These are phyloP conservation scores for Syzygium malaccense DNA, from an alignment of 441 rosid species.

Conservation along the genomic window DNA sequence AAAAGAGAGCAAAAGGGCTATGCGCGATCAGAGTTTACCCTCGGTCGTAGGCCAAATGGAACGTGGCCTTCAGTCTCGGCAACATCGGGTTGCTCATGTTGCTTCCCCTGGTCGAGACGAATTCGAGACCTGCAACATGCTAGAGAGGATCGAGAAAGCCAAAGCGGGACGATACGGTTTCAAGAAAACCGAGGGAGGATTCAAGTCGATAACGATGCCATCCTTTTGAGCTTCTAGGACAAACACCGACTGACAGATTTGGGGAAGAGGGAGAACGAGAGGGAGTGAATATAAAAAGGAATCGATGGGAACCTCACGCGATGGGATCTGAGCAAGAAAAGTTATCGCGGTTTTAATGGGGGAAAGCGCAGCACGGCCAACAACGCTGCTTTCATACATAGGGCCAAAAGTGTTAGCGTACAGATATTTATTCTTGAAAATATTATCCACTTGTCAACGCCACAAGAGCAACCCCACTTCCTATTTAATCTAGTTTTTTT, in stretches of 20 bases:
- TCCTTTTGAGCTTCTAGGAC: neutral
- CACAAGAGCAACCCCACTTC: neutral
- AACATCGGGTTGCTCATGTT: constrained; percentile 43
- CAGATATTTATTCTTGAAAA: neutral
- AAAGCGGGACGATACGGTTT: neutral
- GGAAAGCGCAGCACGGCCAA: neutral
- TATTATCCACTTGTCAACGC: constrained; percentile 19
- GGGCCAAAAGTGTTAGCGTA: neutral
- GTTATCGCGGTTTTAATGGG: neutral
- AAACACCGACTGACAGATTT: neutral
- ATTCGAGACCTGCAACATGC: neutral
- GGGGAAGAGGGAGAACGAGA: neutral
- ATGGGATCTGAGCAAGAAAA: neutral
- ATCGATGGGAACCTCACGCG: neutral
- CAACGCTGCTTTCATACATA: neutral
- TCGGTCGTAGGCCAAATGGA: constrained; percentile 40
- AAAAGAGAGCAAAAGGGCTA: neutral
- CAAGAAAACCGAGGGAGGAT: neutral
- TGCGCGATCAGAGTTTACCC: constrained; percentile 16
- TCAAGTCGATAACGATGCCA: neutral
- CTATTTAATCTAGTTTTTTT: neutral
- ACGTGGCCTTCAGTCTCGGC: constrained; percentile 34
- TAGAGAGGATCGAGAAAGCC: neutral
- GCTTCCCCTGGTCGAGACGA: neutral
- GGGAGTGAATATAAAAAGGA: neutral